Evolutionary conservation across 2,329 filamentous ascomycete species (phyloP), one percentile per base, ranked within the genome.

Genomic region (Byssochlamys sp.): DNA sequence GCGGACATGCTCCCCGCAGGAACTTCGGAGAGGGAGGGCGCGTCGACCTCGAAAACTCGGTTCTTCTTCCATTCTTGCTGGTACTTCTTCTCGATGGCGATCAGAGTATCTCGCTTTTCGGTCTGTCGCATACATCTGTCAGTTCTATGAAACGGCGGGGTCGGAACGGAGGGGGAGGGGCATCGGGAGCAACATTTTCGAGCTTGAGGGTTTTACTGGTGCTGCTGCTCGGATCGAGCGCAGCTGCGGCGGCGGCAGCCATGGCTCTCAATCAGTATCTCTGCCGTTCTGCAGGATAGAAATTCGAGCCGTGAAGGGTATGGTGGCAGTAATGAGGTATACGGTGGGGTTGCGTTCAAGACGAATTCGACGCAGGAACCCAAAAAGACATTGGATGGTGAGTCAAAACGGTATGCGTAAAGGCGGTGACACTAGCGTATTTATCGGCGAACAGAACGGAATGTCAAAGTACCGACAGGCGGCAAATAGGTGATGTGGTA

Each of bases 51-150:
- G 81, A 97, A 99, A 65, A 96, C 78, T 62, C 82, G 81, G 65
- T 84, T 79, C 59, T 89, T 80, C 68, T 87, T 83, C 90, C 90
- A 95, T 82, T 86, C 80, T 70, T 86, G 78, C 77, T 97, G 92
- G 76, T 95, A 96, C 71, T 91, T 91, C 78, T 94, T 95, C 78
- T 97, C 92, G 67, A 87, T 83, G 31, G 84, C 84, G 66, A 94
- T 86, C 64, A 95, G 80, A 54, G 86, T 83, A 69, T 95, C 90
- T 72, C 91, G 81, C 77, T 95, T 95, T 68, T 95, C 90, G 45
- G 91, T 95, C 83, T 89, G 67, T 57, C 53, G 5, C 53, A 31
- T 11, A n/a, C 45, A 26, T 48, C 12, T 25, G 29, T 33, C 3
- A 55, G 45, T 33, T 27, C 35, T 55, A 28, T 39, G 53, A 35